These are phyloP conservation scores for Cladosporium sp. DNA, from an alignment of 2,329 filamentous ascomycete species.

Conservation along the genomic window DNA sequence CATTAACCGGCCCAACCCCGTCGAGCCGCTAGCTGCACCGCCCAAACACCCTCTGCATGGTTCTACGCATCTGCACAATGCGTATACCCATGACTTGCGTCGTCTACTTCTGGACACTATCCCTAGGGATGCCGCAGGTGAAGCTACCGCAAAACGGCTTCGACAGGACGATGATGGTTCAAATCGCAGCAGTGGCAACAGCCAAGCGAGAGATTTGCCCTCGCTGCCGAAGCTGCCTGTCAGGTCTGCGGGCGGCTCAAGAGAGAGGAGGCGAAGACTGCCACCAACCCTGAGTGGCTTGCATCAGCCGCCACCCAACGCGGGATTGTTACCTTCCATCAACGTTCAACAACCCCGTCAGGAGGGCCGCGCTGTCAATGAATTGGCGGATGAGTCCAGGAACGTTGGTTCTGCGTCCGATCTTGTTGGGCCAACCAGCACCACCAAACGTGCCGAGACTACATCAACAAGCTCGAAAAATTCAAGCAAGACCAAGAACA, in stretches of 20 bases:
- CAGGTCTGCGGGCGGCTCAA: constrained; percentile 18
- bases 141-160: constrained; percentile 27
- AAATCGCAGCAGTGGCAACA: constrained; percentile 13
- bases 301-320: constrained; percentile 60
- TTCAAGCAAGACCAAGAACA: background rate
- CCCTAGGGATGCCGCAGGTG: constrained; percentile 27
- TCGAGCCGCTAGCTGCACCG: constrained; percentile 29
- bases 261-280: constrained; percentile 37
- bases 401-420: background rate
- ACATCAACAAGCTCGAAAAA: background rate
- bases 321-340: constrained; percentile 57
- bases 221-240: constrained; percentile 35
- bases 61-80: constrained; percentile 24
- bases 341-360: constrained; percentile 33
- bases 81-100: constrained; percentile 24
- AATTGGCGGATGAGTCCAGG: background rate
- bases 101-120: constrained; percentile 29
- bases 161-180: constrained; percentile 19
- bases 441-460: no score
- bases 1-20: constrained; percentile 31
- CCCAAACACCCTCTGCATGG: constrained; percentile 31
- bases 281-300: constrained; percentile 54
- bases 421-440: background rate
- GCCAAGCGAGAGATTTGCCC: constrained; percentile 12
- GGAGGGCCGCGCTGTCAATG: background rate